Conservation (phyloP, 2,329 filamentous ascomycete genomes). For the Cyclaneusma minus region DNA sequence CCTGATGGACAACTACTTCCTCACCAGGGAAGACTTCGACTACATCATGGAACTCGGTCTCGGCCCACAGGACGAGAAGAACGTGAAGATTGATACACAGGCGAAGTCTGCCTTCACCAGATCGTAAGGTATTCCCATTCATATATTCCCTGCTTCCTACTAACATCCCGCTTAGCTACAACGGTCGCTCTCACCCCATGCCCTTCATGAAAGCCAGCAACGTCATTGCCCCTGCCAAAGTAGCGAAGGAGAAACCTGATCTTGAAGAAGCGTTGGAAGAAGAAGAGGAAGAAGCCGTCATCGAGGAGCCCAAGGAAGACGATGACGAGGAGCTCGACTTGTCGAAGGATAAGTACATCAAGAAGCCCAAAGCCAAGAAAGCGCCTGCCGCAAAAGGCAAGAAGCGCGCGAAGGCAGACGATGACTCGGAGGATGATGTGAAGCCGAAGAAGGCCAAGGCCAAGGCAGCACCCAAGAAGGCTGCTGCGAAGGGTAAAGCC, state of each 20-base stretch:
- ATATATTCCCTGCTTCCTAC: constrained; percentile 1
- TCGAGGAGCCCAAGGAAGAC: constrained; percentile 37
- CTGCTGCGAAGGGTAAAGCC: constrained; percentile 11
- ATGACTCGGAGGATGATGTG: constrained; percentile 6
- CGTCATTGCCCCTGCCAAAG: constrained; percentile 56
- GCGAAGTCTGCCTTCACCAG: constrained; percentile 84
- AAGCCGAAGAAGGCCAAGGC: constrained; percentile 15
- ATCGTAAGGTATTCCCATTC: constrained; percentile 45
- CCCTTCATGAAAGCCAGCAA: constrained; percentile 92
- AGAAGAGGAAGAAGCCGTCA: constrained; percentile 56
- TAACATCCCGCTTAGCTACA: constrained; percentile 45
- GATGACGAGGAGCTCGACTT: constrained; percentile 70
- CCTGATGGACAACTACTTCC: constrained; percentile 91
- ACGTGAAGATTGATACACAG: constrained; percentile 65
- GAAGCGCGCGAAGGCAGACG: constrained; percentile 15
- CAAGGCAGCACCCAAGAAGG: constrained; percentile 9
- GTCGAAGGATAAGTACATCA: constrained; percentile 93
- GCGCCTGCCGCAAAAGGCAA: constrained; percentile 28
- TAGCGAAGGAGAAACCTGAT: constrained; percentile 67
- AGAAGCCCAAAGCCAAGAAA: constrained; percentile 66
- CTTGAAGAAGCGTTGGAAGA: constrained; percentile 93
- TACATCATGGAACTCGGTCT: constrained; percentile 82
- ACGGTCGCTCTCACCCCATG: constrained; percentile 69
- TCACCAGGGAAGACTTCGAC: constrained; percentile 91
- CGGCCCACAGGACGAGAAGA: constrained; percentile 63